phyloP scores from a whole-genome alignment of 78 protist species.

The Polysphondylium violaceum region DNA sequence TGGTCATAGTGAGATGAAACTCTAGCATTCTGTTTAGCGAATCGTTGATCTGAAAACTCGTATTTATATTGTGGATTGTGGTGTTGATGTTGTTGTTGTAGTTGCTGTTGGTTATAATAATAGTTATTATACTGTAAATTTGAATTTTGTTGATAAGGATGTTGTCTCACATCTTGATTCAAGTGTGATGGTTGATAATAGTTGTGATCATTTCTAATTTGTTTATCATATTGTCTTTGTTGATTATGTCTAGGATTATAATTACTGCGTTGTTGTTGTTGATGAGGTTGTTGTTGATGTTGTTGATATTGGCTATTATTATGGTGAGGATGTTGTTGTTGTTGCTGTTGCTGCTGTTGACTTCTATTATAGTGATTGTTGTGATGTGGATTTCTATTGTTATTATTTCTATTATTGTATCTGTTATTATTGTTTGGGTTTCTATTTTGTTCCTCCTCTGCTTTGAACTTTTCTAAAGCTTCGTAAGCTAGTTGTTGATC shows the following conservation, averaged over 20 bases:
- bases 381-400: not conserved
- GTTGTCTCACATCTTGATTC: not conserved
- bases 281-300: conserved; percentile 12
- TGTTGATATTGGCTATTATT: not conserved
- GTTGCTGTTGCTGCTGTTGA: conserved; percentile 36
- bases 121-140: not conserved
- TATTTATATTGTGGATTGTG: not conserved
- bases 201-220: too few species aligned
- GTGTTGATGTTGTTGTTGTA: conserved; percentile 4
- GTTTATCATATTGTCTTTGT: too few species aligned
- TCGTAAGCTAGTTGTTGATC: not conserved
- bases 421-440: not conserved
- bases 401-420: not conserved
- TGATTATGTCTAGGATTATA: not conserved
- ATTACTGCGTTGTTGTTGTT: conserved; percentile 23
- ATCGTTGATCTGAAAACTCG: not conserved
- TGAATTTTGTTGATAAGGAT: not conserved
- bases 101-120: not conserved
- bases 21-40: not conserved
- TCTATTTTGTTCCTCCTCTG: not conserved
- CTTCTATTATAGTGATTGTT: not conserved
- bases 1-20: conserved; percentile 43
- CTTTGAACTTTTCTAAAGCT: conserved; percentile 17
- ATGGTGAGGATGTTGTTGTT: not conserved
- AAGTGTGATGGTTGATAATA: too few species aligned